phyloP scores from a whole-genome alignment of 768 basidiomycete genomes.

The Macrocybe gigantea region DNA sequence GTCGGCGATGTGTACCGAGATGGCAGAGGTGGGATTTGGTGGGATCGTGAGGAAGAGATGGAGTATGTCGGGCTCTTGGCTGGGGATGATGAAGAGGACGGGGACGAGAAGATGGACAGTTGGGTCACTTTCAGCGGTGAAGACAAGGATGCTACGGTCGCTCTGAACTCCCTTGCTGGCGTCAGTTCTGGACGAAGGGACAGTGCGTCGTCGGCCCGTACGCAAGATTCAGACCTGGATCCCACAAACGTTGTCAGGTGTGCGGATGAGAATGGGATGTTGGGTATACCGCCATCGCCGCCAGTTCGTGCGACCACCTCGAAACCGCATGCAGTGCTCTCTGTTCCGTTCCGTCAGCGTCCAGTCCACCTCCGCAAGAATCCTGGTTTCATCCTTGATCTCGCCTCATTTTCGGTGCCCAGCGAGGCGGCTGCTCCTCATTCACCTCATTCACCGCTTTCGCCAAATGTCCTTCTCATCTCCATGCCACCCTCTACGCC shows the following conservation, averaged over 20 bases:
- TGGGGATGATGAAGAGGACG: constrained; percentile 20
- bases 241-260: constrained; percentile 39
- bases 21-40: constrained; percentile 58
- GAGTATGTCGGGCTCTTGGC: constrained; percentile 61
- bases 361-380: constrained; percentile 28
- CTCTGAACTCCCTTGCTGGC: constrained; percentile 11
- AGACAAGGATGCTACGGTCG: constrained; percentile 15
- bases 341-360: constrained; percentile 29
- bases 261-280: constrained; percentile 18
- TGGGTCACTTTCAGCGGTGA: constrained; percentile 38
- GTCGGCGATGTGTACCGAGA: constrained; percentile 57
- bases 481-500: constrained; percentile 5
- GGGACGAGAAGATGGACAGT: constrained; percentile 16
- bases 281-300: constrained; percentile 8
- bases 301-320: constrained; percentile 12
- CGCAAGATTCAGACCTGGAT: constrained; percentile 47
- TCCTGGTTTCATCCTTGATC: constrained; percentile 29
- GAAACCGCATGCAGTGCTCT: constrained; percentile 23
- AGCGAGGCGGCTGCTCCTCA: too few relatives aligned
- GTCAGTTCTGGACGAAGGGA: constrained; percentile 26
- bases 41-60: constrained; percentile 66
- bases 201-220: constrained; percentile 36
- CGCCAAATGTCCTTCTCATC: too few relatives aligned
- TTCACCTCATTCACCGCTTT: too few relatives aligned
- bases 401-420: constrained; percentile 25